Base-by-base conservation (phyloP, 2,329 filamentous ascomycete genomes). In the Ophiosphaerella korrae region DNA sequence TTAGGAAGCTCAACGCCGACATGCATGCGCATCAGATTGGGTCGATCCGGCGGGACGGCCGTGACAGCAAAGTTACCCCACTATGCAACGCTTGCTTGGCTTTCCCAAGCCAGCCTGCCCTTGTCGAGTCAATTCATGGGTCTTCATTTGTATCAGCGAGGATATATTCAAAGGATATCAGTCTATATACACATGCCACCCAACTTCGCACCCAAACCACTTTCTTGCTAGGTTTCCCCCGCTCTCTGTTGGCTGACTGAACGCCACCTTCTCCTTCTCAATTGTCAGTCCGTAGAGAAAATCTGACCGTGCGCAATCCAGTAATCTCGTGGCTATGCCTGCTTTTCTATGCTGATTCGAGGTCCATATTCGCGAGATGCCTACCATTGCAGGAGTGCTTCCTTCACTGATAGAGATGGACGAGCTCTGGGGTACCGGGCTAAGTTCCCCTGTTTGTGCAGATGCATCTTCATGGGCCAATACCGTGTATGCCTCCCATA, bases 291-390 rank as follows among this genome's bases (percentile, higher is more conserved):
- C 80, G 52, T 82, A 81, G 45, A 84, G 76, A 61, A 85, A 85
- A 60, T 81, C 78, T 50, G 73, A 76, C 47, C 80, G 75, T 21
- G 82, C 81, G 48, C 77, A 79, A 52, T 87, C 82, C 14, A 88
- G 68, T 39, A 88, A 70, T 47, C 78, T 76, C 45, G 78, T 78
- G 3, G 84, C 85, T 45, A 87, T 79, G 7, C 84, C 83, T 57
- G 80, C 78, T 36, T 81, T 74, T 29, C 85, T 78, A 51, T 82
- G 80, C 2, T 78, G 75, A 5, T 76, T 78, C 7, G 82, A 84
- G 0, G 83, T 85, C 86, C 86, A 88, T 58, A 88, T 84, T 26
- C 86, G 79, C 21, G 85, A 86, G 23, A 88, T 80, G 14, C 84
- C 84, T 46, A 87, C 76, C n/a, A 82, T 74, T 2, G 81, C 83